Base-by-base conservation (phyloP, 202 grass and related monocot genomes). In the Brachypodium distachyon region DNA sequence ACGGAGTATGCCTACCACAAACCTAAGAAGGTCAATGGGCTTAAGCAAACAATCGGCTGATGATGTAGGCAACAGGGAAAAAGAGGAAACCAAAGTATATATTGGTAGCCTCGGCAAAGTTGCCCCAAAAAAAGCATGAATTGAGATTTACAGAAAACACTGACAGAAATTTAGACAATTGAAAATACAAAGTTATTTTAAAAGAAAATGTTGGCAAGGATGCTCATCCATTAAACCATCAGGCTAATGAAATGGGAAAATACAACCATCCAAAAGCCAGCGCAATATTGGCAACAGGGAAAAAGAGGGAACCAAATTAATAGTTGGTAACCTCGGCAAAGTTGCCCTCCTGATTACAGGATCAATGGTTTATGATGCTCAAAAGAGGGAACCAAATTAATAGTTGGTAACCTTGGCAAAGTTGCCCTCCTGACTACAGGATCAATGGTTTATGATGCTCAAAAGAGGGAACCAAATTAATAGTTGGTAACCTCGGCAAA, bases 51-150 rank as follows among this genome's bases (percentile, higher is more conserved):
- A 49, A 21, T 47, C 61, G 57, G 16, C 36, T 12, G 12, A 38
- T 50, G 38, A 49, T 83, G 28, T 86, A 42, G 78, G 83, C 87
- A 90, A 90, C 83, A 82, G 87, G 87, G 87, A 86, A 90, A 89
- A 85, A 86, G 61, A 86, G 87, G 87, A 83, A 82, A 82, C 67
- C 79, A 74, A 86, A 79, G 3, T 21, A 50, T 39, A 46, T 28
- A 11, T 89, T 82, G 87, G 67, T 70, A 73, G 83, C 84, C 76
- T 90, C 56, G 84, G 88, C 84, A 90, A 90, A 87, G 80, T 84
- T 87, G 76, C 80, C 87, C n/a, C 14, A 46, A 21, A 78, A 6
- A 38, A 70, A 18, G 3, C 49, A 27, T 61, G 10, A 16, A n/a
- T n/a, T n/a, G 1, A 13, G 1, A 54, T 72, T 47, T 23, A 7